Base-by-base conservation (phyloP, 495 filamentous ascomycete species). In the Penicillium maclennaniae region DNA sequence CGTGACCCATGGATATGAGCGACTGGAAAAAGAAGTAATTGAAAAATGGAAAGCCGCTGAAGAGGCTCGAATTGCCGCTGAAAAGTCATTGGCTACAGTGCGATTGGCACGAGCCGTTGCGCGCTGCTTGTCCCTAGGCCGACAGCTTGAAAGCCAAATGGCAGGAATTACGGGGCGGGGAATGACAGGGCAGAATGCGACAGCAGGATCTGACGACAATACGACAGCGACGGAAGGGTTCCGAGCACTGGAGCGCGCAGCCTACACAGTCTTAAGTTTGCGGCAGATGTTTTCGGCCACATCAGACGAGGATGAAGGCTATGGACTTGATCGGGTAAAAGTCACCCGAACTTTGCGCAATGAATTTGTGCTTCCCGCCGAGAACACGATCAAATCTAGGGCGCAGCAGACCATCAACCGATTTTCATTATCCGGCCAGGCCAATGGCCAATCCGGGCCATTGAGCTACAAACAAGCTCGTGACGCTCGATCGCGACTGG, bases 91-190 rank as follows among this genome's bases (percentile, higher is more conserved):
- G 77, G 77, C 85, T 51, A 88, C 91, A 0, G 79, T 96, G n/a
- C 79, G 83, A 43, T 70, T 97, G 21, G 86, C 86, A 16, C 72
- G 93, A 41, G 82, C 87, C 1, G 86, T 96, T 37, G 82, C 78
- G 31, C 74, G 93, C 42, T 88, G 83, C 54, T 73, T 97, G 23
- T 81, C 85, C 41, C 76, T 97, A 16, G 91, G 88, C 0, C 76
- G 92, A 26, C 92, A 96, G 72, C 79, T 98, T 19, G 91, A 97
- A 62, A 79, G 86, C 14, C 91, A 96, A 68, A 81, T 85, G 58
- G 74, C 76, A 0, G 88, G 88, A 54, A 65, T 79, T 59, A 81
- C 69, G 44, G 81, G 68, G 19, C 71, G 74, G 17, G 75, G 72
- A 20, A 14, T 12, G 31, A 52, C 55, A 34, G 60, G 43, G 34